phyloP scores from a whole-genome alignment of 1,139 yeast species.

The Nadsonia commutata region DNA sequence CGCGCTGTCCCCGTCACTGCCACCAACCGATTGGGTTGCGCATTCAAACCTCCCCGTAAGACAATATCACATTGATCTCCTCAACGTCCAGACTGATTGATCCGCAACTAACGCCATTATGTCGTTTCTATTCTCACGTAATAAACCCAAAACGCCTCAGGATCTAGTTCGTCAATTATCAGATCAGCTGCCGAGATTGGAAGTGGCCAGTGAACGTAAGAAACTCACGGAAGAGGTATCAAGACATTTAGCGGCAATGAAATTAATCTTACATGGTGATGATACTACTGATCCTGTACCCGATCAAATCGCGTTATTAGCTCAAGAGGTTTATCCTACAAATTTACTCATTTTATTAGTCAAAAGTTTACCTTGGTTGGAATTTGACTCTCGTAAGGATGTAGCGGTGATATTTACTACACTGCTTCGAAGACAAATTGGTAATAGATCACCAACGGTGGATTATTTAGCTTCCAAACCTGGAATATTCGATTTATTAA shows the following conservation, averaged over 20 bases:
- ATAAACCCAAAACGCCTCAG: constrained; percentile 76
- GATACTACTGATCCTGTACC: constrained; percentile 58
- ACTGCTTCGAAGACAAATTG: constrained; percentile 65
- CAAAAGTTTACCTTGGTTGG: constrained; percentile 44
- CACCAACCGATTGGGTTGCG: too few species aligned
- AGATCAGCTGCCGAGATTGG: constrained; percentile 60
- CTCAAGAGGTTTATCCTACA: constrained; percentile 62
- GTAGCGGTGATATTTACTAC: constrained; percentile 62
- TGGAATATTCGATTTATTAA: constrained; percentile 43
- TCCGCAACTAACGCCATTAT: too few species aligned
- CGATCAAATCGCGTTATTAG: constrained; percentile 52
- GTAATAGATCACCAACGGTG: constrained; percentile 69
- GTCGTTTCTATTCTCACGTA: constrained; percentile 81
- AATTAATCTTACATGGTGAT: constrained; percentile 59
- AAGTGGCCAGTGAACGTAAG: constrained; percentile 35
- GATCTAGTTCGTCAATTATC: constrained; percentile 65
- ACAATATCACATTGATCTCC: too few species aligned
- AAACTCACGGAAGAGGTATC: constrained; percentile 59
- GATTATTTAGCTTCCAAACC: constrained; percentile 65
- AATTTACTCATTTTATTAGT: constrained; percentile 55
- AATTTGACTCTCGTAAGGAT: constrained; percentile 82
- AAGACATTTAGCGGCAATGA: constrained; percentile 52
- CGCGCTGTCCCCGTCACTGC: too few species aligned
- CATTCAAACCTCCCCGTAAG: too few species aligned
- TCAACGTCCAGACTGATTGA: too few species aligned